These are phyloP conservation scores for Penicillium coprophilum DNA, from an alignment of 495 filamentous ascomycete genomes.

Conservation along the genomic window DNA sequence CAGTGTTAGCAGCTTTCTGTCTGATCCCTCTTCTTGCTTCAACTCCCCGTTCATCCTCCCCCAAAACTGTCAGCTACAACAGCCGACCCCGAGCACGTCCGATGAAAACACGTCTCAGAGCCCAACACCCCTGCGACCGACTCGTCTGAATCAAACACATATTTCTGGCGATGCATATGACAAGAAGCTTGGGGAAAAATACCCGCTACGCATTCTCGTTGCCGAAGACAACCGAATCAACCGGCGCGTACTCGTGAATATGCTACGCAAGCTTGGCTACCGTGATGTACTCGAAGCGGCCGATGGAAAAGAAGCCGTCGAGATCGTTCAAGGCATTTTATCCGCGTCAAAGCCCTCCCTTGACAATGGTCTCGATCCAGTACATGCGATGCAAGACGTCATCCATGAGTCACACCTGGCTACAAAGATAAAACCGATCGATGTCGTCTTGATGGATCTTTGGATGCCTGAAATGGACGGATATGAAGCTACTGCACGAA, in stretches of 20 bases:
- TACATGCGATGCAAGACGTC: background rate
- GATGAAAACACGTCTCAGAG: slow-evolving; percentile 34
- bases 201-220: slow-evolving; percentile 69
- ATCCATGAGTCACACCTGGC: slow-evolving; percentile 5
- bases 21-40: slow-evolving; percentile 19
- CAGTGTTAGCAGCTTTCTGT: slow-evolving; percentile 27
- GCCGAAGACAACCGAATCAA: slow-evolving; percentile 83
- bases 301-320: slow-evolving; percentile 71
- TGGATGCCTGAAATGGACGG: slow-evolving; percentile 89
- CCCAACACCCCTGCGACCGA: slow-evolving; percentile 28
- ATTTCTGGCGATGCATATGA: slow-evolving; percentile 36
- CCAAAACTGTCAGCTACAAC: slow-evolving; percentile 32
- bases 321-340: slow-evolving; percentile 53
- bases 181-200: slow-evolving; percentile 53
- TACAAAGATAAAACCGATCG: slow-evolving; percentile 48
- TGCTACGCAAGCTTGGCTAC: slow-evolving; percentile 72
- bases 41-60: slow-evolving; percentile 23
- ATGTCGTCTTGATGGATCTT: slow-evolving; percentile 77
- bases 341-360: slow-evolving; percentile 22
- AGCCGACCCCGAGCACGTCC: slow-evolving; percentile 34
- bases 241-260: slow-evolving; percentile 67
- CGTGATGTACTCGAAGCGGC: slow-evolving; percentile 63
- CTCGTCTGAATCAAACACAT: slow-evolving; percentile 18
- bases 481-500: slow-evolving; percentile 68
- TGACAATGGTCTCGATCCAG: background rate